These are phyloP conservation scores for Sanghuangporus baumii DNA, from an alignment of 1,284 basidiomycete species.

Conservation along the genomic window DNA sequence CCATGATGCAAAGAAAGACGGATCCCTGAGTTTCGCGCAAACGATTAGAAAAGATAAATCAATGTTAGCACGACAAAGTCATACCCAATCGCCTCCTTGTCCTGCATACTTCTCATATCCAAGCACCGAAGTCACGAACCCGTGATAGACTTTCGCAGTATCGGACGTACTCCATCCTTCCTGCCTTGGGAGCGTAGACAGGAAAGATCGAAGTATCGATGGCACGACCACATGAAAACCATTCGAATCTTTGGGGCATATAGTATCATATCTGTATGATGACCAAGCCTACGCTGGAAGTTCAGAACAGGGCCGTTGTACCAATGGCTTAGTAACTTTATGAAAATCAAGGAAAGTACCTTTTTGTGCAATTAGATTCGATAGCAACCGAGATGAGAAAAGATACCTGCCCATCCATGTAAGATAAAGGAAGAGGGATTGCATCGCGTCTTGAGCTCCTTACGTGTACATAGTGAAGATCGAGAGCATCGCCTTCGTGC, in stretches of 20 bases:
- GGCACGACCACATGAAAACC: slow-evolving; percentile 24
- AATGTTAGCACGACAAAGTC: not conserved
- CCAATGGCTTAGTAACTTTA: slow-evolving; percentile 21
- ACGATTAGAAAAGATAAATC: not conserved
- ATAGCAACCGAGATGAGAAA: not conserved
- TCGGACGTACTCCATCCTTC: slow-evolving; percentile 19
- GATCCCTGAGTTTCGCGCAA: slow-evolving; percentile 12
- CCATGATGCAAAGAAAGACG: slow-evolving; percentile 20
- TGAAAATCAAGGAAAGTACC: slow-evolving; percentile 25
- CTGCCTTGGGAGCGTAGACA: slow-evolving; percentile 20
- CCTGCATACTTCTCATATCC: slow-evolving; percentile 23
- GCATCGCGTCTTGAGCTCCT: slow-evolving; percentile 20
- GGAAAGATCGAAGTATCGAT: slow-evolving; percentile 24
- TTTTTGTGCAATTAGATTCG: not conserved
- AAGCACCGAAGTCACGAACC: slow-evolving; percentile 22
- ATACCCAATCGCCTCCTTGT: slow-evolving; percentile 24
- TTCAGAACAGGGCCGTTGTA: slow-evolving; percentile 18
- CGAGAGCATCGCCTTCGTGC: slow-evolving; percentile 14
- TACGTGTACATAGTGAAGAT: too few species aligned
- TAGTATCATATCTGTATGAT: not conserved
- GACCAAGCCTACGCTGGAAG: slow-evolving; percentile 20
- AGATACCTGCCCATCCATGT: slow-evolving; percentile 24
- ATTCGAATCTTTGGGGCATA: not conserved
- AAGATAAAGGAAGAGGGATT: slow-evolving; percentile 23
- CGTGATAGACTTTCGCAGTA: slow-evolving; percentile 20